Conservation (phyloP, 1,284 basidiomycete genomes). For the Rhodotorula sp. region DNA sequence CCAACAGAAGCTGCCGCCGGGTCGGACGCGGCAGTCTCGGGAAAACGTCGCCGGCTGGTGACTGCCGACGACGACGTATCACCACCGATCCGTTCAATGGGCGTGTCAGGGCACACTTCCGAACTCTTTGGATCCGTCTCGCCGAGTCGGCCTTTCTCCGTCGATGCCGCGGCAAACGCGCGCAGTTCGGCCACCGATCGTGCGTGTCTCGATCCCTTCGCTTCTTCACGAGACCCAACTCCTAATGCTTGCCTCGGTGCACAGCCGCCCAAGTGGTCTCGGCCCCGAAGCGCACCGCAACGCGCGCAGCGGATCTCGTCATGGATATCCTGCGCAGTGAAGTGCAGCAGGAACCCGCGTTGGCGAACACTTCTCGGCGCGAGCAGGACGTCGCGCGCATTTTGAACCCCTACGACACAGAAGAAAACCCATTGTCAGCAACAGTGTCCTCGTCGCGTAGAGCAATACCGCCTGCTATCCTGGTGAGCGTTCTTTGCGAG, state of each 20-base stretch:
- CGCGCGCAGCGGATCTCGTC: conserved; percentile 37
- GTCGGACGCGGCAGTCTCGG: conserved; percentile 3
- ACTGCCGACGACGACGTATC: conserved; percentile 12
- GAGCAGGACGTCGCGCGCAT: conserved; percentile 15
- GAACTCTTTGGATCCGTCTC: neutral
- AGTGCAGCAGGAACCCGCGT: conserved; percentile 3
- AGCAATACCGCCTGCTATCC: too few species aligned
- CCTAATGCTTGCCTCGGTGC: conserved; percentile 17
- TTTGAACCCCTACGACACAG: conserved; percentile 36
- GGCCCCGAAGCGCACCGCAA: neutral
- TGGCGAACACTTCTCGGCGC: neutral
- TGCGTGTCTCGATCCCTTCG: neutral
- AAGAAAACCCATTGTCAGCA: conserved; percentile 10
- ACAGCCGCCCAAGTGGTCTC: conserved; percentile 15
- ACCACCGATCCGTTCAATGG: neutral
- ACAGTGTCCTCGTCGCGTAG: neutral
- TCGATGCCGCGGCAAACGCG: conserved; percentile 32
- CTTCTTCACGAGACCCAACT: neutral
- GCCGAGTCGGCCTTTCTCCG: neutral
- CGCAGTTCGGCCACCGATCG: conserved; percentile 29
- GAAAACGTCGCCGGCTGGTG: conserved; percentile 27
- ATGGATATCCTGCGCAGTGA: conserved; percentile 32
- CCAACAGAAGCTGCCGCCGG: conserved; percentile 3
- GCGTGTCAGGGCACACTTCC: conserved; percentile 15
- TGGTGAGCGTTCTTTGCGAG: too few species aligned